These are phyloP conservation scores for Blastobotrys indianensis DNA, from an alignment of 1,139 yeast genomes.

Conservation along the genomic window DNA sequence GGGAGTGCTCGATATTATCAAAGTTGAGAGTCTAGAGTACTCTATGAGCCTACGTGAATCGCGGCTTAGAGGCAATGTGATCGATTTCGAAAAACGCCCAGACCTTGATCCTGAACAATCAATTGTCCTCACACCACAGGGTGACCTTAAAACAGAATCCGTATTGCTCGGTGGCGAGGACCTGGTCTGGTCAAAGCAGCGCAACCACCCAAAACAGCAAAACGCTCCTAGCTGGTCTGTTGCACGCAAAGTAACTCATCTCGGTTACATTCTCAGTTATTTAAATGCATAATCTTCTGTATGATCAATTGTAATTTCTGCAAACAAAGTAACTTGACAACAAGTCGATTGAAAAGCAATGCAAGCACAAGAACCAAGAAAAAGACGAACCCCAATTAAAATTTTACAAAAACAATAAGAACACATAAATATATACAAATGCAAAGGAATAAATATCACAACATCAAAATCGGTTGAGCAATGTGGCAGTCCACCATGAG, in stretches of 20 bases:
- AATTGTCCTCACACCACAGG: constrained; percentile 15
- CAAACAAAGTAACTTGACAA: too few relatives aligned
- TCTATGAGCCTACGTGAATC: constrained; percentile 17
- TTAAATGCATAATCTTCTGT: too few relatives aligned
- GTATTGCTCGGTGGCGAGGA: constrained; percentile 29
- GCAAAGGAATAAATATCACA: too few relatives aligned
- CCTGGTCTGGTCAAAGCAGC: constrained; percentile 9
- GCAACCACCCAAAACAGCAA: constrained; percentile 15
- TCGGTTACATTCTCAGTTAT: constrained; percentile 26
- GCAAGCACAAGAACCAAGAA: too few relatives aligned
- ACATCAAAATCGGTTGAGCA: too few relatives aligned
- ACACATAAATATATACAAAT: too few relatives aligned
- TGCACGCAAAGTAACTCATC: constrained; percentile 31
- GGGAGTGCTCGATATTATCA: constrained; percentile 57
- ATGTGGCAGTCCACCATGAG: too few relatives aligned
- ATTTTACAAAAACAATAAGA: too few relatives aligned
- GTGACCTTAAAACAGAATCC: constrained; percentile 26
- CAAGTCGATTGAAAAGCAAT: too few relatives aligned
- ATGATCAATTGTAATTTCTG: too few relatives aligned
- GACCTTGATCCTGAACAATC: constrained; percentile 2
- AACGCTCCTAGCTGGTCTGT: constrained; percentile 25
- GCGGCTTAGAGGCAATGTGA: constrained; percentile 18
- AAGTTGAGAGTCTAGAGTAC: constrained; percentile 45
- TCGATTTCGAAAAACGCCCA: constrained; percentile 5
- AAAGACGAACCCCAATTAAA: too few relatives aligned